Base-by-base conservation (phyloP, 1,284 basidiomycete genomes). In the Cutaneotrichosporon dermatis region DNA sequence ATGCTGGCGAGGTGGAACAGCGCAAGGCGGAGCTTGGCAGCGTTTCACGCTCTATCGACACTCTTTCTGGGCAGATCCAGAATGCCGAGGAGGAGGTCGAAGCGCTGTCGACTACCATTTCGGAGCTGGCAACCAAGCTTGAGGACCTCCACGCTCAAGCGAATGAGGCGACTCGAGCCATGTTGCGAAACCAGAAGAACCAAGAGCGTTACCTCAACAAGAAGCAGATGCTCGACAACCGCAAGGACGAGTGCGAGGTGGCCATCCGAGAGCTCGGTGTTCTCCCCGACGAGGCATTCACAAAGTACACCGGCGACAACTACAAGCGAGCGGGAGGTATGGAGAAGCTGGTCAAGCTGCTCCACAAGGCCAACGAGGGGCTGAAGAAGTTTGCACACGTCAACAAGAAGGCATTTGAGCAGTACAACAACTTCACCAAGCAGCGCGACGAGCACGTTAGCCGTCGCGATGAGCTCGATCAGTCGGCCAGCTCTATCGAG, bases 341-440 rank as follows among this genome's bases (percentile, higher is more conserved):
- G 9, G 92, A 97, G 67, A 84, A 86, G 76, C 83, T 99, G 42
- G 84, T 95, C 67, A 94, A 91, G 80, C 89, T 88, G 65, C 83
- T 99, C 41, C 93, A 96, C 71, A 83, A 84, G 33, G 87, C 93
- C 65, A 94, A 97, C 70, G 93, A 97, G 69, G 85, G 86, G 36
- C 81, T 99, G 64, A 97, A 95, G 77, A 94, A 94, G 77, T 99
- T 93, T 70, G 88, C 92, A 0, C 94, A 98, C 73, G 95, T 99
- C 66, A 99, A 99, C 83, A 99, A 99, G 82, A 98, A 98, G 77
- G 96, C 95, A 1, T 95, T 97, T 72, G 96, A 99, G 77, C 93
- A 98, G 77, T 98, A 96, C 81, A 91, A 86, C 77, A 94, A 90
- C 74, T 99, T 99, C 76, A 97, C 94, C 10, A 96, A 95, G 74